Evolutionary conservation across 345 rosid genomes (phyloP).

Genomic region (Gossypium ekmanianum): DNA sequence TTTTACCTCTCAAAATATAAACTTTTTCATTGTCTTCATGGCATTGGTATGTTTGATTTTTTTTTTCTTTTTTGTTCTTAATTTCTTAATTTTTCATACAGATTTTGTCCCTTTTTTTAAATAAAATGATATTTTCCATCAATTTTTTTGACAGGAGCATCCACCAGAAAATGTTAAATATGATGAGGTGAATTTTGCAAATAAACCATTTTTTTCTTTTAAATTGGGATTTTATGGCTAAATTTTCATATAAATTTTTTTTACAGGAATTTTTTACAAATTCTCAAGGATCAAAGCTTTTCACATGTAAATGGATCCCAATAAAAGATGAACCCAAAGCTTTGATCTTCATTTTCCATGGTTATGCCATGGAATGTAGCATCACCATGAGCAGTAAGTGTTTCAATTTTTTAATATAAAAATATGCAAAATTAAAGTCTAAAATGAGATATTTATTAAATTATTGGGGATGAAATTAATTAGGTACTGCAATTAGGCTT

Average conservation of each 20-base stretch:
- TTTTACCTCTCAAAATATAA: not conserved
- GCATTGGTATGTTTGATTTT: slow-evolving; percentile 1
- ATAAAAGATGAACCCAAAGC: slow-evolving; percentile 51
- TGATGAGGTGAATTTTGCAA: not conserved
- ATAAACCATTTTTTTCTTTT: too few relatives aligned
- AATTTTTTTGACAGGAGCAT: not conserved
- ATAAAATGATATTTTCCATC: not conserved
- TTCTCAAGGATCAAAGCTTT: slow-evolving; percentile 57
- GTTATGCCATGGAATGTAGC: slow-evolving; percentile 92
- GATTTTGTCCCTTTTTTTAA: not conserved
- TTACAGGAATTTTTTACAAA: slow-evolving; percentile 33
- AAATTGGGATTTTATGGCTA: not conserved
- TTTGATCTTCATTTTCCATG: slow-evolving; percentile 73
- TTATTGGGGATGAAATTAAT: not conserved
- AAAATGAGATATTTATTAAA: too few relatives aligned
- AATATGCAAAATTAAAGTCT: not conserved
- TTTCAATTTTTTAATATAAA: not conserved
- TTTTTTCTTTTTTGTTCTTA: not conserved
- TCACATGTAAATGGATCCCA: slow-evolving; percentile 76
- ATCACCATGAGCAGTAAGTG: slow-evolving; percentile 70
- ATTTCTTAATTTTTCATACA: not conserved
- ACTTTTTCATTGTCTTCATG: not conserved
- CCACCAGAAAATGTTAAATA: slow-evolving; percentile 9
- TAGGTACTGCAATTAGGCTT: slow-evolving; percentile 65
- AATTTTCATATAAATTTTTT: not conserved